Conservation (phyloP, 495 filamentous ascomycete genomes). For the Tuber umbilicatum region DNA sequence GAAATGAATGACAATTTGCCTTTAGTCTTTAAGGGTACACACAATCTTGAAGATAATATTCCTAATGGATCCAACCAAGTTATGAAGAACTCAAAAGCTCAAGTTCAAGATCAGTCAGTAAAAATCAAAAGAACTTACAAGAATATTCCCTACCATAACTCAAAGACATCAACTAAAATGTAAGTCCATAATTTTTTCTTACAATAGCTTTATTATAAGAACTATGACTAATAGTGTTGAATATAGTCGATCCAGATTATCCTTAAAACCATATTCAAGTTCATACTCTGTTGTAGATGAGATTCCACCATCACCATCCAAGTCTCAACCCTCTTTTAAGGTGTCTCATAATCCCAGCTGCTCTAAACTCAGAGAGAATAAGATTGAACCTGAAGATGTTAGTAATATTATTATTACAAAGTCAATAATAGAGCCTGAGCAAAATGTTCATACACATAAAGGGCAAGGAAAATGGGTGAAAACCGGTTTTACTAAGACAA, state of each 20-base stretch:
- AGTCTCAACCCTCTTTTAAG: too few relatives aligned
- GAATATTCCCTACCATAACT: too few relatives aligned
- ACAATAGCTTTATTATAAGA: background rate
- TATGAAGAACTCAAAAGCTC: background rate
- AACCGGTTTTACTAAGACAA: background rate
- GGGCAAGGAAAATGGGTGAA: background rate
- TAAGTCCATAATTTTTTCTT: background rate
- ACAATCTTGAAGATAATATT: background rate
- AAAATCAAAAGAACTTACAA: background rate
- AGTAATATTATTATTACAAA: background rate
- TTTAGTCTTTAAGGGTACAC: background rate
- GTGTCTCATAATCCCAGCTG: too few relatives aligned
- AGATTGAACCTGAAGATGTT: background rate
- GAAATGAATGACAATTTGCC: background rate
- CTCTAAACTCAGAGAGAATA: background rate
- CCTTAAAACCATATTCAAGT: background rate
- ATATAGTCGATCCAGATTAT: background rate
- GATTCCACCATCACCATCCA: background rate
- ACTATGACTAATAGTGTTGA: background rate
- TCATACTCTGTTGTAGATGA: background rate
- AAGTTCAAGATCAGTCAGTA: background rate
- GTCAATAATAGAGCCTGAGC: background rate
- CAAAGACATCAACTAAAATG: background rate
- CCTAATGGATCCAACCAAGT: background rate
- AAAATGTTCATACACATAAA: background rate